These are phyloP conservation scores for Barnettozyma pratensis DNA, from an alignment of 805 yeast genomes.

Conservation along the genomic window DNA sequence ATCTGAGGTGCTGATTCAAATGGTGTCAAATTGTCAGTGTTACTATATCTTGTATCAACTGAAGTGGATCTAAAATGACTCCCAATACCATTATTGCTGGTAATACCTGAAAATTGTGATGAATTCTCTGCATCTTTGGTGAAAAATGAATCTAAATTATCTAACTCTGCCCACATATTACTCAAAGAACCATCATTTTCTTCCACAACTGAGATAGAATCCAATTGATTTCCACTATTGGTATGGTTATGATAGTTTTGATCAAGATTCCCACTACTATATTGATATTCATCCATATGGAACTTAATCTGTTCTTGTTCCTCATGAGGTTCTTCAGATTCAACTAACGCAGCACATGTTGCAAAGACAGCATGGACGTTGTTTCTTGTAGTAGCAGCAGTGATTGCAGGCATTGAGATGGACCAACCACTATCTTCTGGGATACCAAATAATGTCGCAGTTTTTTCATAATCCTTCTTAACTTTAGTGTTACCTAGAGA, in stretches of 20 bases:
- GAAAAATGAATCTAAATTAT: slow-evolving; percentile 83
- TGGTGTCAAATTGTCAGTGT: slow-evolving; percentile 41
- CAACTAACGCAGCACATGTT: slow-evolving; percentile 52
- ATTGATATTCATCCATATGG: slow-evolving; percentile 56
- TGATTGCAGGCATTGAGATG: slow-evolving; percentile 89
- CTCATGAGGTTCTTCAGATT: slow-evolving; percentile 27
- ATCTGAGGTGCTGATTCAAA: slow-evolving; percentile 71
- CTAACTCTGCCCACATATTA: slow-evolving; percentile 90
- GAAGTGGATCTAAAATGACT: slow-evolving; percentile 41
- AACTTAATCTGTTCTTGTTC: slow-evolving; percentile 37
- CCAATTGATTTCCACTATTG: slow-evolving; percentile 22
- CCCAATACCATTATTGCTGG: slow-evolving; percentile 22
- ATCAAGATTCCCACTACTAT: slow-evolving; percentile 20
- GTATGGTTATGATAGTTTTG: slow-evolving; percentile 6
- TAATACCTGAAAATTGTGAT: slow-evolving; percentile 20
- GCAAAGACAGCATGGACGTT: slow-evolving; percentile 94
- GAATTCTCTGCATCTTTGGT: slow-evolving; percentile 48
- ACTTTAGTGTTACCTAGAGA: slow-evolving; percentile 79
- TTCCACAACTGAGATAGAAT: slow-evolving; percentile 47
- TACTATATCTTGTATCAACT: slow-evolving; percentile 55
- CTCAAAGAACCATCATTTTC: slow-evolving; percentile 72
- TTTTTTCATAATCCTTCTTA: slow-evolving; percentile 75
- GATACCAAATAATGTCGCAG: slow-evolving; percentile 88
- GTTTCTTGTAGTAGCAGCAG: slow-evolving; percentile 83
- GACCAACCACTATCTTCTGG: slow-evolving; percentile 98